Percentiles rank a stretch among this genome's conserved stretches.
These are phyloP conservation scores for Paxillus ammoniavirescens DNA, from an alignment of 768 basidiomycete species.

Conservation along the genomic window DNA sequence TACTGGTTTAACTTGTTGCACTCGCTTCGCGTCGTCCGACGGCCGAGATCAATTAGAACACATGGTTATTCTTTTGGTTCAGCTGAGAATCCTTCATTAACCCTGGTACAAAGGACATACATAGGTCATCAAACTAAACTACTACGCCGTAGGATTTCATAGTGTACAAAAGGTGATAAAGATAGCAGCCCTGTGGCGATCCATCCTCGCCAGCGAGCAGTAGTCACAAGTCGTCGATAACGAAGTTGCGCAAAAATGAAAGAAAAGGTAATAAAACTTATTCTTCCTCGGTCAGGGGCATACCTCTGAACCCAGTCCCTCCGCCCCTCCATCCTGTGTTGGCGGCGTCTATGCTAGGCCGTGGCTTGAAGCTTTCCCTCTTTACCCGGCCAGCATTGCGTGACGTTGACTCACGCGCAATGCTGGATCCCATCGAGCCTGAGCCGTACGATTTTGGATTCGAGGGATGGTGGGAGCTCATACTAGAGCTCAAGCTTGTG, in stretches of 20 bases:
- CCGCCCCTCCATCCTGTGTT: conserved; percentile 3
- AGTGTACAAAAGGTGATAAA: conserved; percentile 22
- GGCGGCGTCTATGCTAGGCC: conserved; percentile 63
- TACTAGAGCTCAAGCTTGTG: background rate
- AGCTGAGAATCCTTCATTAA: background rate
- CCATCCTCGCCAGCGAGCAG: conserved; percentile 23
- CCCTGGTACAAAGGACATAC: background rate
- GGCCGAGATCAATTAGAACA: no score
- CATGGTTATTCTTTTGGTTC: background rate
- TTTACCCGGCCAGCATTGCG: conserved; percentile 53
- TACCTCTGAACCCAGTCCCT: conserved; percentile 17
- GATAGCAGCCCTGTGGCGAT: conserved; percentile 15
- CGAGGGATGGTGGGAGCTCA: conserved; percentile 7
- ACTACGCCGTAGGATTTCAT: background rate
- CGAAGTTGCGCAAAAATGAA: background rate
- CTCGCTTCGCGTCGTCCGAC: no score
- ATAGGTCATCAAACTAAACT: conserved; percentile 3
- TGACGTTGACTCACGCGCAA: conserved; percentile 12
- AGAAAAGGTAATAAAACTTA: background rate
- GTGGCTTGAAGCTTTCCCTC: conserved; percentile 82
- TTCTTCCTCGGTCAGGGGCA: conserved; percentile 28
- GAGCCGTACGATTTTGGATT: conserved; percentile 14
- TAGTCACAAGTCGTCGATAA: background rate
- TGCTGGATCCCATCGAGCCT: conserved; percentile 7
- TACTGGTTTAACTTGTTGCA: no score